A percentile compares a stretch with the other conserved stretches of the same genome.
Evolutionary conservation across 352 stramenopile genomes (phyloP).

Genomic region (Pythium biforme): DNA sequence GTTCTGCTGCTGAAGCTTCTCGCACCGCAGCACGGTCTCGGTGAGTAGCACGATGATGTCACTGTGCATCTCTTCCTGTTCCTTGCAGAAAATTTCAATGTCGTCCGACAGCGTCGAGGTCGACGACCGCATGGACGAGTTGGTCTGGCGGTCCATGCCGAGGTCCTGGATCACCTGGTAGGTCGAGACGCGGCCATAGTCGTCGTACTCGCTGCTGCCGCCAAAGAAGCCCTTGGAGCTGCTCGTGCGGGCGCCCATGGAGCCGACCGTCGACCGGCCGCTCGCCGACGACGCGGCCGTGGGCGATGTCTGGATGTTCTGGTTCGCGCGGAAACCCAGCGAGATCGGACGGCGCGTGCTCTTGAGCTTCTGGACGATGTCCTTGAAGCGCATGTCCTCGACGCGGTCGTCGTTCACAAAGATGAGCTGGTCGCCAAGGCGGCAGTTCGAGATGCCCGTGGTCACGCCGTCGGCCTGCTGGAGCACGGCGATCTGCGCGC

Average conservation of each 20-base stretch:
- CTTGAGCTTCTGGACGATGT: constrained; percentile 83
- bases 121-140: constrained; percentile 47
- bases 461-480: constrained; percentile 78
- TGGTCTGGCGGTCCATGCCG: constrained; percentile 37
- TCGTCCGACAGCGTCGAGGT: constrained; percentile 74
- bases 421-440: constrained; percentile 72
- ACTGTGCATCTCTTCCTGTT: constrained; percentile 87
- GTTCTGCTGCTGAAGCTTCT: constrained; percentile 80
- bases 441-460: constrained; percentile 73
- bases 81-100: constrained; percentile 71
- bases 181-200: constrained; percentile 8
- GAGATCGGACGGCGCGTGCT: constrained; percentile 64
- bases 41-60: constrained; percentile 78
- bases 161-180: constrained; percentile 15
- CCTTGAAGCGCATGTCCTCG: constrained; percentile 50
- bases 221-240: constrained; percentile 24
- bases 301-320: constrained; percentile 67
- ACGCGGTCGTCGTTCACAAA: constrained; percentile 74
- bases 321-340: constrained; percentile 67
- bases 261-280: constrained; percentile 14
- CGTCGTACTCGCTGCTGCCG: constrained; percentile 11
- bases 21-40: constrained; percentile 78
- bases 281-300: constrained; percentile 20
- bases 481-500: constrained; percentile 76
- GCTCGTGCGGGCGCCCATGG: constrained; percentile 18